Base-by-base conservation (phyloP, 495 filamentous ascomycete species). In the Cryomyces minteri region DNA sequence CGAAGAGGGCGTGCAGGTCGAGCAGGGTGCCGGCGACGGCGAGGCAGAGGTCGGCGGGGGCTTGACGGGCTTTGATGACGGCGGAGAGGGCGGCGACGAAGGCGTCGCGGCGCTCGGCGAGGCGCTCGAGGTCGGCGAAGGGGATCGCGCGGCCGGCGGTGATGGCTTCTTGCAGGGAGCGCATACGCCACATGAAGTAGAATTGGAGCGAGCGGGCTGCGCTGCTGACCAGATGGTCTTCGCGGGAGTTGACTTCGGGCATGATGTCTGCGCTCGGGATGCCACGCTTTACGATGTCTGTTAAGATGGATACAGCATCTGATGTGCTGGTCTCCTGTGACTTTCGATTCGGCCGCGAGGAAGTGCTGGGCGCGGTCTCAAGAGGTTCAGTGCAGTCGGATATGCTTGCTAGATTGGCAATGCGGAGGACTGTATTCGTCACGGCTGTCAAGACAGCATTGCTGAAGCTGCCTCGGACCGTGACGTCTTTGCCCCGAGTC, bases 181-280 rank as follows among this genome's bases (percentile, higher is more conserved):
- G 75, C 6, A 84, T 70, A 51, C 88, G n/a, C 90, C 90, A 98
- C 78, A 93, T 83, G 60, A 94, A 90, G 64, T 94, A 96, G 65
- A 87, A 84, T 28, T 87, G 64, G 25, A 81, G 60, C 5, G 78
- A 68, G 49, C 79, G 77, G 49, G 87, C 76, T 14, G 84, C 79
- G 45, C 73, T 77, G 7, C 68, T 66, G 5, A 87, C 74, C 43
- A 90, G 62, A 47, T 87, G 79, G 47, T 84, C 77, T 55, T 93
- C 87, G 6, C 79, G 62, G 38, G 71, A 72, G 45, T 80, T 77
- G 4, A 71, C 57, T 9, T 80, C 77, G 30, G 80, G 73, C 44
- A 79, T 71, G 1, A 72, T 67, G 30, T 76, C 72, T 31, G 71
- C 51, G 33, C 59, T 65, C 14, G 74, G 70, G 5, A 70, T 60